phyloP scores from a whole-genome alignment of 2,329 filamentous ascomycete species.

The Fusarium burgessii region DNA sequence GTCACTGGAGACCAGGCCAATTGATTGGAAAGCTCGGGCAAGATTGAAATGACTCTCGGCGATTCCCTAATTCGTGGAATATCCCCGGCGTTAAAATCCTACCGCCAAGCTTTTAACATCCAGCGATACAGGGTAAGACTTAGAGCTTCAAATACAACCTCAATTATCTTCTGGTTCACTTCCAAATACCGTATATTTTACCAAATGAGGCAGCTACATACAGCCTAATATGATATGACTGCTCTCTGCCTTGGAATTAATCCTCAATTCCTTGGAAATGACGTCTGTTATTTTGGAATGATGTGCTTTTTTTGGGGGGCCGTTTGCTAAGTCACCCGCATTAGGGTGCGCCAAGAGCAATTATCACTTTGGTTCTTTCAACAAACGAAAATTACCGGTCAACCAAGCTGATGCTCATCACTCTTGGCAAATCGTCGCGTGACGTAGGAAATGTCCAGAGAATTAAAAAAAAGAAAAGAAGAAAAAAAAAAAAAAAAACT shows the following conservation, averaged over 20 bases:
- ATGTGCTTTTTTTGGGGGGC: neutral
- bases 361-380: fast-evolving
- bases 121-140: neutral
- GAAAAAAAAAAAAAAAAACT: too few relatives aligned
- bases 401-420: neutral
- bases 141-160: neutral
- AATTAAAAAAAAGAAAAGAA: too few relatives aligned
- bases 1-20: too few relatives aligned
- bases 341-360: neutral
- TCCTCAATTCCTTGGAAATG: neutral
- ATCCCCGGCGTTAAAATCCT: neutral
- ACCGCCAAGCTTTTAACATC: neutral
- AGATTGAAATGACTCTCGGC: neutral
- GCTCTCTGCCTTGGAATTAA: neutral
- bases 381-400: fast-evolving
- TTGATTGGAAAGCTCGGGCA: neutral
- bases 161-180: neutral
- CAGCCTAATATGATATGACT: fast-evolving
- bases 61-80: neutral
- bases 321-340: neutral
- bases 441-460: neutral
- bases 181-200: neutral
- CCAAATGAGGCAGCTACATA: fast-evolving
- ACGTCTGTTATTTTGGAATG: fast-evolving
- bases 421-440: neutral